Evolutionary conservation across 2,329 filamentous ascomycete genomes (phyloP).

Genomic region (Colletotrichum truncatum): DNA sequence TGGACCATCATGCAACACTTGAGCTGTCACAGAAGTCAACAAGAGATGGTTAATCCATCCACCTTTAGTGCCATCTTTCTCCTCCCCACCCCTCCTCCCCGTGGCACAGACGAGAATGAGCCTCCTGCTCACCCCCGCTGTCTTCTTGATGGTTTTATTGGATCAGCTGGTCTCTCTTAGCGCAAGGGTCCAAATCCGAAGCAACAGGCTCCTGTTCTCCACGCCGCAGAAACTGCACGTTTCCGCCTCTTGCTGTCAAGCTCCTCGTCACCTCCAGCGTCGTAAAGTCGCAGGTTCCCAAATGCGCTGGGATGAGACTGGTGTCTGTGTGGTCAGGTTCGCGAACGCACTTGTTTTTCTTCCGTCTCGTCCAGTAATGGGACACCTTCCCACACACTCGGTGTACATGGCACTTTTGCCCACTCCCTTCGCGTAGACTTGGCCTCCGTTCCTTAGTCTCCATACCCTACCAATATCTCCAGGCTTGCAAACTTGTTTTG

Average conservation of each 20-base stretch:
- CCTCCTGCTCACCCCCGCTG: neutral
- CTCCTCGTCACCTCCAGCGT: neutral
- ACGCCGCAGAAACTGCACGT: constrained; percentile 13
- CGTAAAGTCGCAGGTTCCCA: constrained; percentile 11
- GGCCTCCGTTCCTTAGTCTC: neutral
- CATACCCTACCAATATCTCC: neutral
- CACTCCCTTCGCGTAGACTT: neutral
- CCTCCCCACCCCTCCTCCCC: too few species aligned
- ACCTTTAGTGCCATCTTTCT: neutral
- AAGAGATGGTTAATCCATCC: constrained; percentile 15
- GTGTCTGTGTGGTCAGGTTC: constrained; percentile 15
- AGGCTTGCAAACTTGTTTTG: neutral
- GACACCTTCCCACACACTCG: neutral
- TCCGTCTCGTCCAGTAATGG: constrained; percentile 12
- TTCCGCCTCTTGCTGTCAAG: constrained; percentile 3
- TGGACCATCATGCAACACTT: constrained; percentile 18
- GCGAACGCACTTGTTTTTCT: neutral
- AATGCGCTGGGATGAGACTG: constrained; percentile 12
- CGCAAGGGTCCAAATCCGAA: constrained; percentile 18
- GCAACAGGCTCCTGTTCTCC: neutral
- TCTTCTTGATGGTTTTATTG: neutral
- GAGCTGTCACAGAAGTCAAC: constrained; percentile 25
- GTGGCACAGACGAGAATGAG: neutral
- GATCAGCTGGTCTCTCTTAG: neutral
- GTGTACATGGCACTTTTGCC: neutral